These are phyloP conservation scores for Fusarium sublunatum DNA, from an alignment of 2,329 filamentous ascomycete genomes.

Conservation along the genomic window DNA sequence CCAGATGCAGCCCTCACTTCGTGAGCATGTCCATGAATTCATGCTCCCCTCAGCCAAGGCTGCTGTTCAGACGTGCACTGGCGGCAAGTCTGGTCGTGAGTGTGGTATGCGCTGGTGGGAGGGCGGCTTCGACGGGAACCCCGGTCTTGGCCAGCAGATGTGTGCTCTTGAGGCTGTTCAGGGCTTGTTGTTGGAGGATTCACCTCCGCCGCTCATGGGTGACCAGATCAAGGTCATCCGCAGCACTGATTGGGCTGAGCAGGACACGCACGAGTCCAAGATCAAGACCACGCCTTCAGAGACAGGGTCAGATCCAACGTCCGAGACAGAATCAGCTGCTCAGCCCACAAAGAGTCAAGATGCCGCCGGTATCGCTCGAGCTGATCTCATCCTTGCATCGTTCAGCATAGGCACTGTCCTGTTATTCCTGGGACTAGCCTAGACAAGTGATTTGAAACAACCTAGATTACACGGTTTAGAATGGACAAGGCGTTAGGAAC, in stretches of 20 bases:
- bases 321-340: constrained; percentile 14
- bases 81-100: constrained; percentile 61
- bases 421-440: constrained; percentile 35
- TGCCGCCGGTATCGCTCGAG: constrained; percentile 31
- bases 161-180: constrained; percentile 72
- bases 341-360: constrained; percentile 36
- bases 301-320: not conserved
- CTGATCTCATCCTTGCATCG: constrained; percentile 35
- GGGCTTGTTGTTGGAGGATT: constrained; percentile 62
- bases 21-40: constrained; percentile 58
- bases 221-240: constrained; percentile 61
- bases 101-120: constrained; percentile 74
- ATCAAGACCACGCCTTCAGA: constrained; percentile 27
- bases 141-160: constrained; percentile 73
- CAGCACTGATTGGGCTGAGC: constrained; percentile 39
- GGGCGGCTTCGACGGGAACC: constrained; percentile 64
- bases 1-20: constrained; percentile 66
- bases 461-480: constrained; percentile 36
- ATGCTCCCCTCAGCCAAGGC: constrained; percentile 65
- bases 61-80: constrained; percentile 67
- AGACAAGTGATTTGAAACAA: constrained; percentile 19
- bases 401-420: constrained; percentile 39
- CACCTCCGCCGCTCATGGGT: constrained; percentile 59
- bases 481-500: constrained; percentile 30
- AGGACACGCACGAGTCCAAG: constrained; percentile 28